These are phyloP conservation scores for Boletellus emodensis DNA, from an alignment of 768 basidiomycete species.

Conservation along the genomic window DNA sequence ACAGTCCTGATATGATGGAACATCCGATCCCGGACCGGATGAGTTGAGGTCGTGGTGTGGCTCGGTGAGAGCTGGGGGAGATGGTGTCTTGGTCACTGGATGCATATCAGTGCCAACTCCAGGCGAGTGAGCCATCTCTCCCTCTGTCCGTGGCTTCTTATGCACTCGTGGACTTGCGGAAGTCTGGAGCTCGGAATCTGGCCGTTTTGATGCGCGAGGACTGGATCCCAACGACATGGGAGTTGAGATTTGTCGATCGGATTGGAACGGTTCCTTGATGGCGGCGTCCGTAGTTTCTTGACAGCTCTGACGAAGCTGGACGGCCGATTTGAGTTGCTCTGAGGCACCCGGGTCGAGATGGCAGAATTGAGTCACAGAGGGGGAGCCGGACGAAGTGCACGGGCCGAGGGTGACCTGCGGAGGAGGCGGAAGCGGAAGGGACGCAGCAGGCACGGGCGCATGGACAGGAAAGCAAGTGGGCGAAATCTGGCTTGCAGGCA, in stretches of 20 bases:
- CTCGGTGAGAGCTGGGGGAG: background rate
- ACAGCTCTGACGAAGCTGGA: background rate
- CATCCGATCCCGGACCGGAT: constrained; percentile 2
- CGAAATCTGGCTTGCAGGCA: constrained; percentile 4
- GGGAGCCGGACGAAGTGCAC: constrained; percentile 3
- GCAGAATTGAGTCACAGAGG: constrained; percentile 1
- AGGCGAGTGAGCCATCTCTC: background rate
- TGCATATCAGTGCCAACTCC: background rate
- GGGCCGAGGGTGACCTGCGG: background rate
- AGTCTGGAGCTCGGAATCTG: constrained; percentile 9
- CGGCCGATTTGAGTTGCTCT: constrained; percentile 1
- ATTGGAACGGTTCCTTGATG: background rate
- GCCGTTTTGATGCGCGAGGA: constrained; percentile 15
- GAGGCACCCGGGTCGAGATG: background rate
- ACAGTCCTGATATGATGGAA: constrained; percentile 43
- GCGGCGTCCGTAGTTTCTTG: background rate
- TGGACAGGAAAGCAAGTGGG: constrained; percentile 11
- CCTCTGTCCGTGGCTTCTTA: constrained; percentile 22
- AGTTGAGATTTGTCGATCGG: background rate
- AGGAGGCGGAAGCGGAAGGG: constrained; percentile 8
- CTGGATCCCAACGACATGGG: background rate
- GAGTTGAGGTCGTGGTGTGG: background rate
- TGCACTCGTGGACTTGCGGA: constrained; percentile 3
- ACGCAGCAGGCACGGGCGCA: constrained; percentile 4
- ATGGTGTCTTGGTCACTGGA: background rate